phyloP scores from a whole-genome alignment of 1,284 basidiomycete genomes.

The Fomitopsis pinicola region DNA sequence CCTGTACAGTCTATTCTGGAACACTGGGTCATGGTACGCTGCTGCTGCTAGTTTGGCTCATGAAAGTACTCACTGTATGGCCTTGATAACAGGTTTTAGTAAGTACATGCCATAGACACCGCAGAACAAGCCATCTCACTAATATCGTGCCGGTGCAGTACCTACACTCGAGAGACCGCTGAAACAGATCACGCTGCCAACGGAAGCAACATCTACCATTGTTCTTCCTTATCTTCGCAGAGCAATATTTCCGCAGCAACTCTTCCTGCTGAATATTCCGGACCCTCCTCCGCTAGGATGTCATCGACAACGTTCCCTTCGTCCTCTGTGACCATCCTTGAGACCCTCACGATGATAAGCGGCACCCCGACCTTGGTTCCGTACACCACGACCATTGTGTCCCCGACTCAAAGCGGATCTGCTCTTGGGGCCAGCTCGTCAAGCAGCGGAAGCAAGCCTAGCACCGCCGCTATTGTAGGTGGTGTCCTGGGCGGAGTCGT shows the following conservation, averaged over 20 bases:
- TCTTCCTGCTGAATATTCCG: not conserved
- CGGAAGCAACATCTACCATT: too few relatives aligned
- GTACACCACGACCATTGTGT: not conserved
- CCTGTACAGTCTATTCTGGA: conserved; percentile 13
- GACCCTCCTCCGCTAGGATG: not conserved
- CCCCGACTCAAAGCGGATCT: not conserved
- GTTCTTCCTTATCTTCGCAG: too few relatives aligned
- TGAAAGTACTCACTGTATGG: not conserved
- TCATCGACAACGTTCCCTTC: not conserved
- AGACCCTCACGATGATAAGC: not conserved
- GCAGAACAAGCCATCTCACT: too few relatives aligned
- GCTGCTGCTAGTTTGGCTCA: not conserved
- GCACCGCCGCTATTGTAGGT: not conserved
- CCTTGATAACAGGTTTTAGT: conserved; percentile 13
- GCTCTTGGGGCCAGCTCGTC: not conserved
- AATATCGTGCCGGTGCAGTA: too few relatives aligned
- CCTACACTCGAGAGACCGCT: too few relatives aligned
- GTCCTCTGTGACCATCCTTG: not conserved
- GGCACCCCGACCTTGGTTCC: not conserved
- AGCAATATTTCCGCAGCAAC: not conserved
- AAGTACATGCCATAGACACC: not conserved
- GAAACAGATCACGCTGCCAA: too few relatives aligned
- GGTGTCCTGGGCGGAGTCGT: not conserved
- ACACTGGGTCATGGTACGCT: conserved; percentile 12
- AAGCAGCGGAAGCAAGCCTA: not conserved